Evolutionary conservation across 345 rosid genomes (phyloP).

Genomic region (Diplotaxis tenuifolia): DNA sequence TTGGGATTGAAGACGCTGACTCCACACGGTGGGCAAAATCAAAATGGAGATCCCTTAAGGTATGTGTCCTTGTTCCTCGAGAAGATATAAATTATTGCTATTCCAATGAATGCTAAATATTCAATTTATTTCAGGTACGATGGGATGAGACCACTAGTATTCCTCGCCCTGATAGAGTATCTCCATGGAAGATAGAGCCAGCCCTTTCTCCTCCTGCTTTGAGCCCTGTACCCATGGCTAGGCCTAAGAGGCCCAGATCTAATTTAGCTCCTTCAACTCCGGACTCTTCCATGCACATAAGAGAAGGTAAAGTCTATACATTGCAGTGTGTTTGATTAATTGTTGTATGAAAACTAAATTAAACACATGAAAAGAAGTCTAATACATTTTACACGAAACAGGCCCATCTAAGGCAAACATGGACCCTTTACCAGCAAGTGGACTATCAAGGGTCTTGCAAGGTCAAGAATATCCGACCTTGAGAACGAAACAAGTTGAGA

Average conservation of each 20-base stretch:
- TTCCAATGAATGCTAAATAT: constrained; percentile 4
- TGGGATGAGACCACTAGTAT: constrained; percentile 81
- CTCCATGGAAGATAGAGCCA: constrained; percentile 90
- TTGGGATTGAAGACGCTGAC: constrained; percentile 69
- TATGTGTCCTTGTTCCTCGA: constrained; percentile 29
- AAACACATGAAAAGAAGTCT: neutral
- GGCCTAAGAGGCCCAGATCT: constrained; percentile 64
- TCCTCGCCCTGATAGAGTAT: constrained; percentile 81
- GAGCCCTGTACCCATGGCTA: constrained; percentile 56
- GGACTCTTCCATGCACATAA: constrained; percentile 53
- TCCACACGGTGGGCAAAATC: constrained; percentile 61
- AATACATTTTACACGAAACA: constrained; percentile 14
- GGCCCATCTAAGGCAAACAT: constrained; percentile 45
- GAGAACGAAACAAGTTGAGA: constrained; percentile 55
- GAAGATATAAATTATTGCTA: neutral
- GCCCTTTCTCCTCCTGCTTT: constrained; percentile 73
- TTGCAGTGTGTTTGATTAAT: neutral
- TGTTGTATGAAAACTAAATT: neutral
- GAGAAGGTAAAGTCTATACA: constrained; percentile 55
- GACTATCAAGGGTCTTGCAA: constrained; percentile 73
- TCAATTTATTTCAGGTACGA: constrained; percentile 51
- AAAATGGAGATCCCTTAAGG: constrained; percentile 89
- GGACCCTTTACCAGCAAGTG: constrained; percentile 58
- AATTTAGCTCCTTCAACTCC: constrained; percentile 53
- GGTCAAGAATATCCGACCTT: constrained; percentile 75